Evolutionary conservation across 2,329 filamentous ascomycete genomes (phyloP), one percentile per base, ranked within the genome.

Genomic region (Microascus cirrosus): DNA sequence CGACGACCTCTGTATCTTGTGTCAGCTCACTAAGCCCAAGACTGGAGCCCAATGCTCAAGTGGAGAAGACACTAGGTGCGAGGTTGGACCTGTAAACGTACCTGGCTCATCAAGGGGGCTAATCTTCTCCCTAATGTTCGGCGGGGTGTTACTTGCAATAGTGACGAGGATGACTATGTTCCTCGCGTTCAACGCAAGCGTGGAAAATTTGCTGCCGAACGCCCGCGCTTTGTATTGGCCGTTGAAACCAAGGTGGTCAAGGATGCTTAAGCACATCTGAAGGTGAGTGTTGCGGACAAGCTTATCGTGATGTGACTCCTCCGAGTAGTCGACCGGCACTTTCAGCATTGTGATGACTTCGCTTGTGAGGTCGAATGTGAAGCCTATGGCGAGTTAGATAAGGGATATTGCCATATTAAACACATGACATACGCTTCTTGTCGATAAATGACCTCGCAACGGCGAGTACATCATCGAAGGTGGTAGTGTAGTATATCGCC

Each of bases 261-360:
- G 84, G 32, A 94, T 82, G 65, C 89, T 89, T 13, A 96, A 76
- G 59, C 85, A 89, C 58, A 89, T 79, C 60, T 90, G 87, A 53
- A 96, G 79, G 39, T 84, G 78, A 2, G 78, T 76, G 65, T 94
- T 92, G 60, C 85, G 78, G 62, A 94, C 81, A 36, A 95, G 74
- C 59, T 85, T 78, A 67, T 93, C 85, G 63, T 87, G 82, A 52
- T 83, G 80, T 1, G 82, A 75, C 60, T 95, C 89, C 54, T 89
- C 81, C 0, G 90, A 87, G 66, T 92, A 95, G 71, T 97, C 93
- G 54, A 92, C 82, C 55, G 85, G 83, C 34, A 89, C 78, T 61
- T 85, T 86, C 56, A 92, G 74, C 59, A 88, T 82, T 48, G 82
- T 78, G 56, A 89, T 84, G 13, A 91, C 74, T 62, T 89, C 85